Percentiles rank a stretch among this genome's conserved stretches.
phyloP scores from a whole-genome alignment of 2,329 filamentous ascomycete genomes.

The Phialocephala sp. region DNA sequence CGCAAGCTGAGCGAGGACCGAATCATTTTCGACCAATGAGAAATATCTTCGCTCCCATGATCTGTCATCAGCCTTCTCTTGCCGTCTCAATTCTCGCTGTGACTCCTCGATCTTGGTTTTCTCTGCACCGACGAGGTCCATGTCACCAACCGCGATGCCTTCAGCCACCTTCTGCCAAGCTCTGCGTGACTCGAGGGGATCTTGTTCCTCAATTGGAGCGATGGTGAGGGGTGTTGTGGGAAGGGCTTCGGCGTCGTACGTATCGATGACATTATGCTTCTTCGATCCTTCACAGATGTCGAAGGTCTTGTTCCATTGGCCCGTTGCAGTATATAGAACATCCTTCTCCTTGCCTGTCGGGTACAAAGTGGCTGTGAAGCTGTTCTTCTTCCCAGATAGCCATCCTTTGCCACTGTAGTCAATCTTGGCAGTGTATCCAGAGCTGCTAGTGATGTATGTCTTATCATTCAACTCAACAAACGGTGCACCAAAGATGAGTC shows the following conservation, averaged over 20 bases:
- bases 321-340: conserved; percentile 79
- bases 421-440: conserved; percentile 86
- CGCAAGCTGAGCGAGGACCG: conserved; percentile 49
- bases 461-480: conserved; percentile 89
- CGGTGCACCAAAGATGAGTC: conserved; percentile 82
- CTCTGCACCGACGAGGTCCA: conserved; percentile 78
- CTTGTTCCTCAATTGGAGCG: conserved; percentile 76
- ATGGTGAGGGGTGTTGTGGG: conserved; percentile 72
- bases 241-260: conserved; percentile 63
- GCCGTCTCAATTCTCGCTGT: conserved; percentile 77
- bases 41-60: conserved; percentile 90
- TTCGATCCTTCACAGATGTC: conserved; percentile 69
- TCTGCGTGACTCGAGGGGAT: conserved; percentile 83
- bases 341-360: conserved; percentile 73
- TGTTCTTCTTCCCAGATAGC: conserved; percentile 96
- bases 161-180: conserved; percentile 88
- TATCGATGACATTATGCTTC: conserved; percentile 59
- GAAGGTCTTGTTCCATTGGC: conserved; percentile 89
- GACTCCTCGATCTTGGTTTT: conserved; percentile 91
- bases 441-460: conserved; percentile 85
- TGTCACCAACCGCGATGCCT: conserved; percentile 80
- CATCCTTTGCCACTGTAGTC: conserved; percentile 95
- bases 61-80: conserved; percentile 75
- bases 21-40: conserved; percentile 55
- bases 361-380: conserved; percentile 77